These are phyloP conservation scores for Aspergillus sergii DNA, from an alignment of 2,329 filamentous ascomycete genomes.

Conservation along the genomic window DNA sequence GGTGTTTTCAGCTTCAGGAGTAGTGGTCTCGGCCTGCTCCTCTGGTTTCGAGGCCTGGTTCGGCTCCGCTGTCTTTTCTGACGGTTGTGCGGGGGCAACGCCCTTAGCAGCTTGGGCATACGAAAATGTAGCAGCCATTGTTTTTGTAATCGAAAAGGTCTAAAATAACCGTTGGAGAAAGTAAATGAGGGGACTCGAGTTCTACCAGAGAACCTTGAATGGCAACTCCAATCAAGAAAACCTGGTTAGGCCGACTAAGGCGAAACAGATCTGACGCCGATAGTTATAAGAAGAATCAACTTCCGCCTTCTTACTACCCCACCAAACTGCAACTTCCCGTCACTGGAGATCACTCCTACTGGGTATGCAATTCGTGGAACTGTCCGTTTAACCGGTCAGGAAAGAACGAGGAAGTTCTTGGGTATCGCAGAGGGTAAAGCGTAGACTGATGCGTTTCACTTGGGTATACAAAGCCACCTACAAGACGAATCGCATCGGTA, in stretches of 20 bases:
- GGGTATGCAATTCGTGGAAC: constrained; percentile 11
- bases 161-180: constrained; percentile 24
- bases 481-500: constrained; percentile 31
- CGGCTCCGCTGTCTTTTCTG: constrained; percentile 45
- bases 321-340: constrained; percentile 31
- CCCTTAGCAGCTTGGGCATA: constrained; percentile 96
- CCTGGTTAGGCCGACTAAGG: constrained; percentile 23
- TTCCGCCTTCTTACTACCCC: constrained; percentile 33
- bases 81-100: constrained; percentile 54
- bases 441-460: neutral
- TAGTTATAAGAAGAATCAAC: constrained; percentile 27
- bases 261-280: constrained; percentile 29
- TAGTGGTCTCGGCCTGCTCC: constrained; percentile 30
- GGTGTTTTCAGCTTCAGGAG: constrained; percentile 34
- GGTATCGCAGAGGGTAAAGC: constrained; percentile 4
- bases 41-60: constrained; percentile 33
- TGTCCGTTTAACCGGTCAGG: constrained; percentile 8
- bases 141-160: constrained; percentile 15
- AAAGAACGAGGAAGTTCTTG: constrained; percentile 13
- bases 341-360: constrained; percentile 26
- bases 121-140: constrained; percentile 68
- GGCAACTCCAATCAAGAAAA: constrained; percentile 25
- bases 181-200: constrained; percentile 14
- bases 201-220: constrained; percentile 32
- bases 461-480: constrained; percentile 16